These are phyloP conservation scores for Polygonum aviculare DNA, from an alignment of 148 eudicot genomes.

Conservation along the genomic window DNA sequence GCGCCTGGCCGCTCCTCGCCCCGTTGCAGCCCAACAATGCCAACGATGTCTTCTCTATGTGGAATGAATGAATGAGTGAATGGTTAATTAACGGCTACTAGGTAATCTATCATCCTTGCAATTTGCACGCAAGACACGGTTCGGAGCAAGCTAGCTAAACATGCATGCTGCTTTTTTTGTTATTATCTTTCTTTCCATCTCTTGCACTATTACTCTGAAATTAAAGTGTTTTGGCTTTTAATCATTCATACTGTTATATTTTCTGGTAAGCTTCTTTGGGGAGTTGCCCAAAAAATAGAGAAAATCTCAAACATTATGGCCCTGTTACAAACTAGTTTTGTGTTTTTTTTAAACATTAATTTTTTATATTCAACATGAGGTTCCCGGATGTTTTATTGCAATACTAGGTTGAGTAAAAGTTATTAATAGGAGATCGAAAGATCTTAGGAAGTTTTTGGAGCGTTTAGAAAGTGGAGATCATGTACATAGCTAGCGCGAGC, in stretches of 20 bases:
- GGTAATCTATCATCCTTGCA: no score
- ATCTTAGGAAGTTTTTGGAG: no score
- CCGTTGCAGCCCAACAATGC: background rate
- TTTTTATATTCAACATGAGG: no score
- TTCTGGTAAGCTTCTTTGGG: background rate
- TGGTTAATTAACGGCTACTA: no score
- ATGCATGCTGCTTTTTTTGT: background rate
- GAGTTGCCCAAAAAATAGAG: background rate
- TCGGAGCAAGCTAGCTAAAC: background rate
- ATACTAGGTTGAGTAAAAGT: no score
- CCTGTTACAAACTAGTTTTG: no score
- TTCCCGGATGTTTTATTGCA: no score
- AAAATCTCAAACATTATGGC: no score
- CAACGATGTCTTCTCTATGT: background rate
- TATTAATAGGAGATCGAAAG: no score
- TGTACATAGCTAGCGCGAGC: no score
- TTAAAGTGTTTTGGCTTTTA: background rate
- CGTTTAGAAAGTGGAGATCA: no score
- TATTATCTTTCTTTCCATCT: background rate
- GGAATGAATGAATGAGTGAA: background rate
- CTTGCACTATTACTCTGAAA: background rate
- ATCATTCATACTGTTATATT: background rate
- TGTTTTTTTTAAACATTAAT: no score
- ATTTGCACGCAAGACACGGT: background rate
- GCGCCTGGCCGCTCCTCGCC: background rate